Percentiles rank a stretch among this genome's conserved stretches.
Conservation (phyloP, 148 eudicot species). For the Nepenthes gracilis region DNA sequence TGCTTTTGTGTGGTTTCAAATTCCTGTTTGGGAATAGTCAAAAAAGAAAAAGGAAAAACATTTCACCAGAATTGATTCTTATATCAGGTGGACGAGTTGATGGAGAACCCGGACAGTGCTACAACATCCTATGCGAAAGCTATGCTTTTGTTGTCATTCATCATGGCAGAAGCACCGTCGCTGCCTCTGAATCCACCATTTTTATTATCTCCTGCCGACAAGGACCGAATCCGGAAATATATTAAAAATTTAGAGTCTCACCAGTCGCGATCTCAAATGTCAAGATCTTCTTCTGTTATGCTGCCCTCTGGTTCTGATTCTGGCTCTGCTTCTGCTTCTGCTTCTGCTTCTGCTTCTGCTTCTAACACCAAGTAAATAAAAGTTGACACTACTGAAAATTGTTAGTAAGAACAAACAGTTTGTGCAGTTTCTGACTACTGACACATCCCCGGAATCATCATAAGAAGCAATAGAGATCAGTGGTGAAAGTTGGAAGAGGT, state of each 20-base stretch:
- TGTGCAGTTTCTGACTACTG: constrained; percentile 11
- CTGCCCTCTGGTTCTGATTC: constrained; percentile 10
- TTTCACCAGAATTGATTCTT: background rate
- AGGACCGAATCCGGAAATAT: constrained; percentile 22
- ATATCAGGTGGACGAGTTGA: constrained; percentile 28
- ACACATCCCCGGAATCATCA: no score
- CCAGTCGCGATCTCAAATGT: constrained; percentile 14
- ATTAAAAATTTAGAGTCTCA: constrained; percentile 25
- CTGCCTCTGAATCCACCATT: constrained; percentile 34
- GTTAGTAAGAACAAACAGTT: no score
- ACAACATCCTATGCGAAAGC: constrained; percentile 27
- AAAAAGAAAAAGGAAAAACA: no score
- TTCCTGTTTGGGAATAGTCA: background rate
- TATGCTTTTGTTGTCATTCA: constrained; percentile 25
- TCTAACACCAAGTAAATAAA: constrained; percentile 23
- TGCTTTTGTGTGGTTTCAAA: background rate
- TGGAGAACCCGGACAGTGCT: constrained; percentile 24
- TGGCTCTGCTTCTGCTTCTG: background rate
- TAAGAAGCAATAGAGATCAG: no score
- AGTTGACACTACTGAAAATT: no score
- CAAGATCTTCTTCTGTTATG: constrained; percentile 6
- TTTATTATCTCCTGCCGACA: constrained; percentile 12
- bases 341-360: background rate
- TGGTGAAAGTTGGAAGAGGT: background rate
- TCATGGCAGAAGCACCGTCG: constrained; percentile 29